Evolutionary conservation across 2,329 filamentous ascomycete species (phyloP).

Genomic region (Elsinoe fawcettii): DNA sequence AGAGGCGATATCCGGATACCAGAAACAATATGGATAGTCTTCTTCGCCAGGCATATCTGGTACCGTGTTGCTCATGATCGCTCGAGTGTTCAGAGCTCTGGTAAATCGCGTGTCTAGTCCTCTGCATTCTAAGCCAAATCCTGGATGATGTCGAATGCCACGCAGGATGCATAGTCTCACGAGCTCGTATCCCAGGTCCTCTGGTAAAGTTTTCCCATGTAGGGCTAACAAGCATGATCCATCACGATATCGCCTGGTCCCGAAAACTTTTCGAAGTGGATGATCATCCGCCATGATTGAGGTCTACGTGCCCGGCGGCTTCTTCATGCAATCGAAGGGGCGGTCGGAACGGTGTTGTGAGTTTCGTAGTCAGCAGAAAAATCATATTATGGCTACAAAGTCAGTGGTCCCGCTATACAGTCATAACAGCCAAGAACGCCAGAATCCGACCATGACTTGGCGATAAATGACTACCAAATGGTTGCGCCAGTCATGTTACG

Average conservation of each 20-base stretch:
- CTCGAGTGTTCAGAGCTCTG: conserved; percentile 28
- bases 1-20: conserved; percentile 32
- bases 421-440: no score
- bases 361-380: no score
- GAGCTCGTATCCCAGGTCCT: background rate
- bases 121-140: conserved; percentile 18
- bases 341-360: no score
- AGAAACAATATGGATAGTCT: conserved; percentile 36
- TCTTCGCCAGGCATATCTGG: conserved; percentile 24
- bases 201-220: background rate
- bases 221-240: conserved; percentile 3
- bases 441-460: no score
- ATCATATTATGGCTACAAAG: no score
- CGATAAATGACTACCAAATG: no score
- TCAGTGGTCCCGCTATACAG: no score
- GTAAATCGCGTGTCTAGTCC: conserved; percentile 18
- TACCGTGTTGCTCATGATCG: conserved; percentile 33
- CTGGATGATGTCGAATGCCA: conserved; percentile 20
- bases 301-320: no score
- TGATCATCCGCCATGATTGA: background rate
- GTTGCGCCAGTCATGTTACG: no score
- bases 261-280: background rate
- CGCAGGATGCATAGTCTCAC: conserved; percentile 13
- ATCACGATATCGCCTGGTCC: background rate
- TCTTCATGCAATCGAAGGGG: no score